phyloP scores from a whole-genome alignment of 2,329 filamentous ascomycete genomes.

The Cladosporium oxysporum region DNA sequence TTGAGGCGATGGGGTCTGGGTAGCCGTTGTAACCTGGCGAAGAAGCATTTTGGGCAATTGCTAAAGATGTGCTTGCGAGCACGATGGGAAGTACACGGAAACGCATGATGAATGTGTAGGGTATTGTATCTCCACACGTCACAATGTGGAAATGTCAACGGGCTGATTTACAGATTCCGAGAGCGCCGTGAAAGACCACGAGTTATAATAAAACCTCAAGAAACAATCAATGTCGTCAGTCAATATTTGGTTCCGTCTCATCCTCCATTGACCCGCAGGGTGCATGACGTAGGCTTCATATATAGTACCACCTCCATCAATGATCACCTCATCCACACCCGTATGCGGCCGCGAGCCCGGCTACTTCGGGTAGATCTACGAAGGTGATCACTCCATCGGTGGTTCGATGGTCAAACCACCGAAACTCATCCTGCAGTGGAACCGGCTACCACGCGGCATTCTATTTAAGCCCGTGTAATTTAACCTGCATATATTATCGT shows the following conservation, averaged over 20 bases:
- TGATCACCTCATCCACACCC: neutral
- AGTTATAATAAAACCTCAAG: too few species aligned
- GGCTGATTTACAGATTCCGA: neutral
- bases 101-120: neutral
- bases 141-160: neutral
- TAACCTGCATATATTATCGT: neutral
- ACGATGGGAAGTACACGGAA: neutral
- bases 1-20: conserved; percentile 28
- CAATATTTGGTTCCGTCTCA: neutral
- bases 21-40: conserved; percentile 28
- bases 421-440: neutral
- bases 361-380: neutral
- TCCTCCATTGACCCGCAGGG: too few species aligned
- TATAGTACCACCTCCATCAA: neutral
- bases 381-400: neutral
- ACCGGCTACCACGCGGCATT: neutral
- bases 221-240: neutral
- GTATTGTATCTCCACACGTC: too few species aligned
- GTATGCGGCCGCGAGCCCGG: neutral
- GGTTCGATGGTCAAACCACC: neutral
- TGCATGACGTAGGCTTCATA: neutral
- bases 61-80: neutral
- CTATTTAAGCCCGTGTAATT: neutral
- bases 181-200: too few species aligned
- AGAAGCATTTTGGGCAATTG: conserved; percentile 13